These are phyloP conservation scores for Metschnikowia picachoensis DNA, from an alignment of 805 yeast species.

Conservation along the genomic window DNA sequence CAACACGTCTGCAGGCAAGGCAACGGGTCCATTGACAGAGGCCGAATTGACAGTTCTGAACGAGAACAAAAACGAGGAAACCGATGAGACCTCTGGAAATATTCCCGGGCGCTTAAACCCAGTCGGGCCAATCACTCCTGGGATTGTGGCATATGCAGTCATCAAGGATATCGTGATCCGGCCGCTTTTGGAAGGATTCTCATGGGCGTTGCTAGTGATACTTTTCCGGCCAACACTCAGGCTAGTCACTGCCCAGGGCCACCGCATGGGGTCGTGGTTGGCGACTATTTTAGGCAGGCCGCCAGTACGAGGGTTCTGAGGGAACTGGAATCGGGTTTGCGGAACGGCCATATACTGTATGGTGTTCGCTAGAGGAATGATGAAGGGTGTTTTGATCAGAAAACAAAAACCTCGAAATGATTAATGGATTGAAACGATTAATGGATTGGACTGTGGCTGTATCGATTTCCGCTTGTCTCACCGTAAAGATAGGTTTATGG, in stretches of 20 bases:
- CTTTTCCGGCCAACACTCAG: constrained; percentile 14
- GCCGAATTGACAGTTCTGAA: constrained; percentile 19
- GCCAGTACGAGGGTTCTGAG: not conserved
- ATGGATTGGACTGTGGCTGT: too few relatives aligned
- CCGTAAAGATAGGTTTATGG: too few relatives aligned
- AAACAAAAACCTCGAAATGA: too few relatives aligned
- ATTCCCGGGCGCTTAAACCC: constrained; percentile 22
- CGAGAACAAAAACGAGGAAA: not conserved
- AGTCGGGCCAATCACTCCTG: constrained; percentile 39
- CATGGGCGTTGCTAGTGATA: constrained; percentile 27
- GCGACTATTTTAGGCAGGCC: constrained; percentile 11
- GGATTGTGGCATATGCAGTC: constrained; percentile 45
- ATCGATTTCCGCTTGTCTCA: too few relatives aligned
- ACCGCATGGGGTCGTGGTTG: constrained; percentile 9
- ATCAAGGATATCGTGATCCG: constrained; percentile 48
- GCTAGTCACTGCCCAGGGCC: constrained; percentile 12
- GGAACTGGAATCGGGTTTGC: too few relatives aligned
- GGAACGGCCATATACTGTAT: too few relatives aligned
- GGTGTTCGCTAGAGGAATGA: too few relatives aligned
- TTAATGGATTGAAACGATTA: too few relatives aligned
- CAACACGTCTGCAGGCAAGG: constrained; percentile 24
- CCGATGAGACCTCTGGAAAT: not conserved
- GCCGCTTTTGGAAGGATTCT: constrained; percentile 52
- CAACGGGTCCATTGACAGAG: constrained; percentile 16
- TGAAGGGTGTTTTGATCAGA: too few relatives aligned